Evolutionary conservation across 1,139 yeast genomes (phyloP), one percentile per base, ranked within the genome.

Genomic region (Taphrina deformans): DNA sequence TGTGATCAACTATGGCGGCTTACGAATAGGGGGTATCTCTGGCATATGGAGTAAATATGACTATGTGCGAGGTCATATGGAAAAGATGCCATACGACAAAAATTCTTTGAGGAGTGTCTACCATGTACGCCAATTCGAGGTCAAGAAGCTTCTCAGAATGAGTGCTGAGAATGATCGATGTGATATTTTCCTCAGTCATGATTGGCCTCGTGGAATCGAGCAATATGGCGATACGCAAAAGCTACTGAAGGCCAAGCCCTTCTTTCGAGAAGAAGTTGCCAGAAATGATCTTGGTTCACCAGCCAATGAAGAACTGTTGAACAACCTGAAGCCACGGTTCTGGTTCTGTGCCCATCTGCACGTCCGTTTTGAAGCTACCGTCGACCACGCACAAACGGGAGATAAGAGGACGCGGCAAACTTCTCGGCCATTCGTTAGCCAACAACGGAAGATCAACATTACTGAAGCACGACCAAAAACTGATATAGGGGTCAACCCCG

Each of bases 331-430:
- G 71, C 98, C 99, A 0, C 70, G 75, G 24, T 80, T 82, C 74
- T 93, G 98, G 99, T 83, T 89, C 68, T 84, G 96, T 69, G 96
- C 96, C 2, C 99, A 93, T 78, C 75, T 93, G 67, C 99, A 93
- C 75, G 92, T 87, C 1, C 78, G 79, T 65, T 93, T 84, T 72
- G 79, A 78, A 14, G 97, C 97, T 0, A 65, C 65, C 0, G 78
- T 82, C 2, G 68, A 72, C 1, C 85, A 81, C 70, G 70, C 69
- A 10, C 70, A 65, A 16, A 4, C 41, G 14, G 24, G 58, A 18
- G 31, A 38, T 16, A 50, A 23, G 18, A 18, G 33, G 35, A 27
- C 26, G 6, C 62, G 55, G 3, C 16, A 14, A 9, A 29, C 23
- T 7, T 23, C 45, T 12, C 4, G 29, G 12, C 18, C 55, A 3